Evolutionary conservation across 108 stramenopile genomes (phyloP), one percentile per base, ranked within the genome.

Genomic region (Craspedostauros australis): DNA sequence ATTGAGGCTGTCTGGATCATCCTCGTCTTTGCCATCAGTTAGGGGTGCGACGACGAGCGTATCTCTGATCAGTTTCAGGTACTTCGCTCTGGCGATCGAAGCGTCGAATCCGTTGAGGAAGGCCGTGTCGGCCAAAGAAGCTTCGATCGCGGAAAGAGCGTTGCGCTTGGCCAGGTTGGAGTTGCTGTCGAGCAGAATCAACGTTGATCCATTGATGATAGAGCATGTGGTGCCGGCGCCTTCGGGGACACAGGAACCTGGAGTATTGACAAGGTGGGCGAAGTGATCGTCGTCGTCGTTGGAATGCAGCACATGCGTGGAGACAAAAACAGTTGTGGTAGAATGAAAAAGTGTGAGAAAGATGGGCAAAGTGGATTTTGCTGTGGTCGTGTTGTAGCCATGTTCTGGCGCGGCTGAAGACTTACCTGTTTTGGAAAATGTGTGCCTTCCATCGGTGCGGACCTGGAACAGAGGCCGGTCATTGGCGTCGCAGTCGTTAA

Each of bases 371-470:
- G n/a, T n/a, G n/a, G n/a, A n/a, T n/a, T n/a, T n/a, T n/a, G n/a
- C n/a, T n/a, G n/a, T n/a, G n/a, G n/a, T n/a, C n/a, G n/a, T n/a
- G n/a, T n/a, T n/a, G n/a, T n/a, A n/a, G n/a, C n/a, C n/a, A n/a
- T n/a, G n/a, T n/a, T n/a, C n/a, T n/a, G n/a, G n/a, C n/a, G n/a
- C n/a, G n/a, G n/a, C n/a, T n/a, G 28, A 20, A 14, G 16, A 66
- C 65, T n/a, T 58, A 66, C 65, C 50, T 11, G 54, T 32, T 19
- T 46, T 52, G 16, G 65, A 57, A 29, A 66, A 51, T 15, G 33
- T 31, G 46, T 66, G 65, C 20, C 28, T 12, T 19, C 31, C 39
- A 20, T 19, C 36, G 5, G 55, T 51, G 39, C 22, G 14, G 25
- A 66, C 65, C 34, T 57, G 32, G 32, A 44, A 66, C 20, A 58